Evolutionary conservation across 169 alveolate species (phyloP).

Genomic region (Plasmodium billcollinsi): DNA sequence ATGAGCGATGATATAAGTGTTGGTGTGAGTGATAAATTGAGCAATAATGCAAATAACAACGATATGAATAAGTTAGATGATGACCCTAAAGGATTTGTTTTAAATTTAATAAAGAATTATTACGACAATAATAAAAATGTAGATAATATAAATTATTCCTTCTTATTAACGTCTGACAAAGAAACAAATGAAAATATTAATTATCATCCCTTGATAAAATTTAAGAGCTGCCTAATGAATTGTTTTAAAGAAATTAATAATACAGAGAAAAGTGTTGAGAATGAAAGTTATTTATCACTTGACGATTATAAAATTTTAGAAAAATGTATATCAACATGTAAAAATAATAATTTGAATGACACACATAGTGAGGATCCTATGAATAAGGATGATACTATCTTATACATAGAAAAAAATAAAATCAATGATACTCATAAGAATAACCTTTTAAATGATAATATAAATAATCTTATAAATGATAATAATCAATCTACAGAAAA

Average conservation of each 20-base stretch:
- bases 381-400: constrained; percentile 6
- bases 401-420: not conserved
- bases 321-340: constrained; percentile 36
- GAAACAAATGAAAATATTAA: constrained; percentile 2
- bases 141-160: constrained; percentile 10
- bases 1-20: not conserved
- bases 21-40: not conserved
- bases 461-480: too few species aligned
- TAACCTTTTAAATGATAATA: constrained; percentile 5
- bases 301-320: constrained; percentile 27
- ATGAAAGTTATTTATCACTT: not conserved
- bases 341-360: not conserved
- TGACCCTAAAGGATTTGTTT: not conserved
- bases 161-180: constrained; percentile 10
- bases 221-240: constrained; percentile 22
- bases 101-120: constrained; percentile 7
- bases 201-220: constrained; percentile 17
- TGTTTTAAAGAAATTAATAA: constrained; percentile 6
- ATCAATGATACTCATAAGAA: not conserved
- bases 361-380: not conserved
- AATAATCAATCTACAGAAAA: too few species aligned
- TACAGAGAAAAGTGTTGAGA: not conserved
- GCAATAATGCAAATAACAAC: not conserved
- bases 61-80: not conserved
- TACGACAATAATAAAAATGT: constrained; percentile 13